Conservation (phyloP, 345 rosid genomes). For the Gynandropsis gynandra region DNA sequence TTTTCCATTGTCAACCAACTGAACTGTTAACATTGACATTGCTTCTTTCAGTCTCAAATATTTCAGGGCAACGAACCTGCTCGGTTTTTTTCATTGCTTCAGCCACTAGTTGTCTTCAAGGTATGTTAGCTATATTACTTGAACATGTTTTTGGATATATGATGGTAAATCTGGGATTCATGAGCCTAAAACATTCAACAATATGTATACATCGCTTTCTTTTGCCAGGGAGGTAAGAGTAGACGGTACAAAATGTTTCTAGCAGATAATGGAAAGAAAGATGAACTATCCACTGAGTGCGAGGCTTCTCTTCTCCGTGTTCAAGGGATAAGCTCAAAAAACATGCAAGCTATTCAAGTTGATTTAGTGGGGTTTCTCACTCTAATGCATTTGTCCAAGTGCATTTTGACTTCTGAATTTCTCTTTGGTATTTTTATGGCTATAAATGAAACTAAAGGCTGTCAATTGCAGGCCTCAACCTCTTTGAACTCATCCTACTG, state of each 20-base stretch:
- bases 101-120: slow-evolving; percentile 50
- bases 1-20: neutral
- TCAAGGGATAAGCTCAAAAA: slow-evolving; percentile 53
- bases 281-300: slow-evolving; percentile 42
- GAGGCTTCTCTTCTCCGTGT: slow-evolving; percentile 59
- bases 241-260: slow-evolving; percentile 40
- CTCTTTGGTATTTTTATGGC: slow-evolving; percentile 7
- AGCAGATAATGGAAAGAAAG: slow-evolving; percentile 35
- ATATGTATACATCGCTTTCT: neutral
- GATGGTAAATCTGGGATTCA: neutral
- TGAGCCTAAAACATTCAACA: neutral
- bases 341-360: slow-evolving; percentile 86
- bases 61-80: slow-evolving; percentile 57
- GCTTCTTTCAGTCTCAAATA: slow-evolving; percentile 51
- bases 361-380: slow-evolving; percentile 42
- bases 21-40: slow-evolving; percentile 2
- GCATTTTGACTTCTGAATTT: neutral
- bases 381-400: neutral
- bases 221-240: slow-evolving; percentile 62
- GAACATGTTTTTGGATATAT: slow-evolving; percentile 3
- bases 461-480: slow-evolving; percentile 45
- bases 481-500: slow-evolving; percentile 75
- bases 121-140: slow-evolving; percentile 26
- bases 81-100: slow-evolving; percentile 52
- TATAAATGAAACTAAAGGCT: slow-evolving; percentile 13